Conservation (phyloP, 495 filamentous ascomycete species). For the Talaromyces wortmannii region DNA sequence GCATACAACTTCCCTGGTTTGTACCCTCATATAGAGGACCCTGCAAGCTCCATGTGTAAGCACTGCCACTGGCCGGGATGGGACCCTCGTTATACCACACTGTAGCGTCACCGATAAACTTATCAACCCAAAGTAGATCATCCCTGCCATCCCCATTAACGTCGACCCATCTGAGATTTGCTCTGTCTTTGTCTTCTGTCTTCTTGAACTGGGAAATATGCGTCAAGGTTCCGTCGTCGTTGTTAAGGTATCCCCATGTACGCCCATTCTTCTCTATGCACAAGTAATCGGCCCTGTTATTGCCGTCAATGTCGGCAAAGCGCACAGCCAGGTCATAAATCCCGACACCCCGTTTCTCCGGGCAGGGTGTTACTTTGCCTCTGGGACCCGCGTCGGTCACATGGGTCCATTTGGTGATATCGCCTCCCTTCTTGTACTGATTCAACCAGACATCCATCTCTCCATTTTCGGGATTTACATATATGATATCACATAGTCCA, state of each 20-base stretch:
- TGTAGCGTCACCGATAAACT: conserved; percentile 4
- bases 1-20: background rate
- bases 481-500: conserved; percentile 19
- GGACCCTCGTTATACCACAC: conserved; percentile 2
- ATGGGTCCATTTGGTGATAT: background rate
- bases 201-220: conserved; percentile 6
- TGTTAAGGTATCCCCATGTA: conserved; percentile 1
- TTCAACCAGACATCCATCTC: conserved; percentile 15
- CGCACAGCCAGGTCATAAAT: conserved; percentile 10
- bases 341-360: conserved; percentile 12
- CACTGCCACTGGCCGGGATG: background rate
- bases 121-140: conserved; percentile 19
- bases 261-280: conserved; percentile 10
- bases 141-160: conserved; percentile 17
- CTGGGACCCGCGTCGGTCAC: background rate
- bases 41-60: conserved; percentile 2
- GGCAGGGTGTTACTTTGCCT: conserved; percentile 6
- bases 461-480: conserved; percentile 9
- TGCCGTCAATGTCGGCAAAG: background rate
- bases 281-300: conserved; percentile 8
- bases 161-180: conserved; percentile 15
- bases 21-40: background rate
- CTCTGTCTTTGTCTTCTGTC: conserved; percentile 7
- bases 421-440: conserved; percentile 5
- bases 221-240: background rate